These are phyloP conservation scores for Bipolaris victoriae DNA, from an alignment of 2,329 filamentous ascomycete genomes.

Conservation along the genomic window DNA sequence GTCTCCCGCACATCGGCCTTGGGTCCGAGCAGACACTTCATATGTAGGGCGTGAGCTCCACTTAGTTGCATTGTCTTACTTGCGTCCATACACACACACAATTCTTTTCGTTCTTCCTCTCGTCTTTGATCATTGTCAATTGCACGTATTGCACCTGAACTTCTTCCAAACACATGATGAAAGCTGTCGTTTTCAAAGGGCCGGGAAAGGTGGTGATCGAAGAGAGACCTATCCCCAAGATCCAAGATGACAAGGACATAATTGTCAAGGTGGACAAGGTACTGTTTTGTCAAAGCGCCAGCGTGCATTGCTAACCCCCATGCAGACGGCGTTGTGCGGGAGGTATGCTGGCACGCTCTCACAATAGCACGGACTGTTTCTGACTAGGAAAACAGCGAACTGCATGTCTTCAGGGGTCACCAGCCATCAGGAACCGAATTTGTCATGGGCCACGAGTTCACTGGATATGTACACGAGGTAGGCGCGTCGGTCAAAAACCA, in stretches of 20 bases:
- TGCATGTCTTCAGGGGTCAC: slow-evolving; percentile 85
- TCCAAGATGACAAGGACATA: slow-evolving; percentile 74
- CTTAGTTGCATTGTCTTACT: slow-evolving; percentile 1
- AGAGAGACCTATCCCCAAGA: slow-evolving; percentile 76
- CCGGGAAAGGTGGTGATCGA: slow-evolving; percentile 77
- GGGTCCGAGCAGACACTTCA: slow-evolving; percentile 19
- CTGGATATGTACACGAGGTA: slow-evolving; percentile 72
- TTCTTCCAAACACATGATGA: slow-evolving; percentile 64
- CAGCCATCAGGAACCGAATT: slow-evolving; percentile 70
- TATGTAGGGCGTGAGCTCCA: slow-evolving; percentile 17
- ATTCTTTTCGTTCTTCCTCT: background rate
- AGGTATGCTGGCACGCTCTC: slow-evolving; percentile 62
- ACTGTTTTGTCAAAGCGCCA: background rate
- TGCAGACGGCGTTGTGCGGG: slow-evolving; percentile 77
- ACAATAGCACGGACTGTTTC: background rate
- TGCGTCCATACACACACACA: background rate
- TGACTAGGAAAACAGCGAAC: slow-evolving; percentile 63
- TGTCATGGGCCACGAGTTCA: slow-evolving; percentile 86
- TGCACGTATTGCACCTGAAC: background rate
- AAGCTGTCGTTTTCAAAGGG: slow-evolving; percentile 85
- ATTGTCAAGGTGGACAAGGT: slow-evolving; percentile 79
- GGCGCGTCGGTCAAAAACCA: slow-evolving; percentile 73
- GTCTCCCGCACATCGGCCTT: slow-evolving; percentile 8
- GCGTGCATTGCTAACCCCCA: slow-evolving; percentile 14
- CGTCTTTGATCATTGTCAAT: background rate